These are phyloP conservation scores for Mucor saturninus DNA, from an alignment of 371 early-diverging fungal species.

Conservation along the genomic window DNA sequence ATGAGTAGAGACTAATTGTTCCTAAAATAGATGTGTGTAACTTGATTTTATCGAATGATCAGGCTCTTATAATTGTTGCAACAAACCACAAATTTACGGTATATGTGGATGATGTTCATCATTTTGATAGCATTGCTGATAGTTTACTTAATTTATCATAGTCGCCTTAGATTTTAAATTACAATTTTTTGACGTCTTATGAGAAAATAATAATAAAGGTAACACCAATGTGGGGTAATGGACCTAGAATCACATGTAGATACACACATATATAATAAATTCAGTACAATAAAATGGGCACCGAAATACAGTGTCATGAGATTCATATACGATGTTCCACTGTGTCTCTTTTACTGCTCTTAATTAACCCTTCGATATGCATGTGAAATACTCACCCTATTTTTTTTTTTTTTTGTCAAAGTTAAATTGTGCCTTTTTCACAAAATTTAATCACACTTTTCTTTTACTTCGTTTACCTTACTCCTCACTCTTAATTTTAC, in stretches of 20 bases:
- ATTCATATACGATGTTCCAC: neutral
- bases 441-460: neutral
- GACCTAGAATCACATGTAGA: constrained; percentile 12
- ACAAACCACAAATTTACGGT: too few relatives aligned
- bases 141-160: neutral
- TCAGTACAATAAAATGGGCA: neutral
- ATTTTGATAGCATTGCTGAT: neutral
- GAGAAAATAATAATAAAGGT: neutral
- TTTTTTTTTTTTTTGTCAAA: constrained; percentile 1
- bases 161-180: neutral
- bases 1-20: constrained; percentile 3
- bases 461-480: neutral
- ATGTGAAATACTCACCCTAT: constrained; percentile 28
- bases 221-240: constrained; percentile 21
- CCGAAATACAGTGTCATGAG: constrained; percentile 11
- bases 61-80: neutral
- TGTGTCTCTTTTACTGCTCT: neutral
- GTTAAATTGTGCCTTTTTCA: neutral
- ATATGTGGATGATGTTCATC: neutral
- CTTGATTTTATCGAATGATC: neutral
- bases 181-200: neutral
- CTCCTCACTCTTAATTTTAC: constrained; percentile 11
- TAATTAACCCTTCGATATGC: constrained; percentile 2
- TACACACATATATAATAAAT: neutral
- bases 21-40: neutral